phyloP scores from a whole-genome alignment of 169 alveolate genomes.

The Cyclospora cayetanensis region DNA sequence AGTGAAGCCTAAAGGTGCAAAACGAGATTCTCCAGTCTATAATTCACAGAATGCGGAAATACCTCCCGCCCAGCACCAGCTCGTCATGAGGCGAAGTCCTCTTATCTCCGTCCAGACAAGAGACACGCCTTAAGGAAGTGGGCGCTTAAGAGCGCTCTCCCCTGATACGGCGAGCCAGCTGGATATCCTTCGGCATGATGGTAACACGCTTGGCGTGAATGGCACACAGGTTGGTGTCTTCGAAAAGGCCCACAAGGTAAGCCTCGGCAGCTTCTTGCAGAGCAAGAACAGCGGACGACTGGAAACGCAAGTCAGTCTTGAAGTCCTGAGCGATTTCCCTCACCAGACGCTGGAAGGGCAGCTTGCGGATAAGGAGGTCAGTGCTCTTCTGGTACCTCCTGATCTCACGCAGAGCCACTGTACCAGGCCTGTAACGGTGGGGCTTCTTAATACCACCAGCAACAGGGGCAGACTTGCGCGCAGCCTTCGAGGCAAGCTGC shows the following conservation, averaged over 20 bases:
- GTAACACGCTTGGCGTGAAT: constrained; percentile 99
- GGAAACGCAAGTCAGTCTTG: constrained; percentile 98
- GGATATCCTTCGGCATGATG: constrained; percentile 99
- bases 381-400: constrained; percentile 95
- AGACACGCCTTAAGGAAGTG: too few relatives aligned
- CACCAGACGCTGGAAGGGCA: constrained; percentile 96
- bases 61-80: constrained; percentile 3
- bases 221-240: constrained; percentile 99
- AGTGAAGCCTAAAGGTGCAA: constrained; percentile 62
- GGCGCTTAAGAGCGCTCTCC: constrained; percentile 93
- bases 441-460: constrained; percentile 98
- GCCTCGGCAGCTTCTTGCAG: constrained; percentile 99
- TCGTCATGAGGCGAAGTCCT: background rate
- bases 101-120: background rate
- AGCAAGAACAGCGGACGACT: constrained; percentile 98
- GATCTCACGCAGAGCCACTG: constrained; percentile 94
- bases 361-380: constrained; percentile 93
- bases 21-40: background rate
- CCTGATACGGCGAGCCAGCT: constrained; percentile 98
- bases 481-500: constrained; percentile 98
- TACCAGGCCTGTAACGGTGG: constrained; percentile 98
- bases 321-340: constrained; percentile 95
- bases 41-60: background rate
- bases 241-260: constrained; percentile 98
- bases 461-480: constrained; percentile 98